phyloP scores from a whole-genome alignment of 306 rosid genomes.

The Vicia faba region DNA sequence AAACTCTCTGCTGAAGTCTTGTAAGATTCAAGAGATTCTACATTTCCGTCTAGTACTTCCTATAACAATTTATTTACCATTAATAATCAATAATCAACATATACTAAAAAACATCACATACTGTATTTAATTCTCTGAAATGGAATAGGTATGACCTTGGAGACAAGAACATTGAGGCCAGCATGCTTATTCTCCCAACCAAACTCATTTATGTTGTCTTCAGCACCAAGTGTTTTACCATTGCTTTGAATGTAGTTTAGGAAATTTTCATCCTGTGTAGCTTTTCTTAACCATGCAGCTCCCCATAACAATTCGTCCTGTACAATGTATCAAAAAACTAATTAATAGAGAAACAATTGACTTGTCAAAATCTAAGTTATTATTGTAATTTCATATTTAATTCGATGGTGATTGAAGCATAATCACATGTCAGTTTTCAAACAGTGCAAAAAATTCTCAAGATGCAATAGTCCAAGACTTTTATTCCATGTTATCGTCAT shows the following conservation, averaged over 20 bases:
- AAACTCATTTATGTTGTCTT: constrained; percentile 80
- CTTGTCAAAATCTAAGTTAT: neutral
- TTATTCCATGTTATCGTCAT: constrained; percentile 5
- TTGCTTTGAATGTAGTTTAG: constrained; percentile 71
- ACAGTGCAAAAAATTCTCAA: constrained; percentile 17
- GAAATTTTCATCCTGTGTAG: constrained; percentile 61
- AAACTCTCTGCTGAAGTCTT: constrained; percentile 84
- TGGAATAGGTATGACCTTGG: constrained; percentile 57
- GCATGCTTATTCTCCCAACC: constrained; percentile 99
- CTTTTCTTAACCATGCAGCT: constrained; percentile 95
- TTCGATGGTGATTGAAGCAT: constrained; percentile 29
- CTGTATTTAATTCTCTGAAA: neutral
- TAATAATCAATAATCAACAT: neutral
- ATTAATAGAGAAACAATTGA: neutral
- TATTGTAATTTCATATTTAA: constrained; percentile 4
- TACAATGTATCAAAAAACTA: neutral
- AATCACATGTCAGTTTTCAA: constrained; percentile 23
- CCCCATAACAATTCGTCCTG: constrained; percentile 94
- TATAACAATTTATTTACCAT: constrained; percentile 13
- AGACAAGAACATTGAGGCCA: constrained; percentile 83
- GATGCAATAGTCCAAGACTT: constrained; percentile 13
- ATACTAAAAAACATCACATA: neutral
- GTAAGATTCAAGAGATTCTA: constrained; percentile 64
- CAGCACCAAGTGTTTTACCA: constrained; percentile 85
- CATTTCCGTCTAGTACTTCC: constrained; percentile 82